These are phyloP conservation scores for Globisporangium alternatum DNA, from an alignment of 352 stramenopile species.

Conservation along the genomic window DNA sequence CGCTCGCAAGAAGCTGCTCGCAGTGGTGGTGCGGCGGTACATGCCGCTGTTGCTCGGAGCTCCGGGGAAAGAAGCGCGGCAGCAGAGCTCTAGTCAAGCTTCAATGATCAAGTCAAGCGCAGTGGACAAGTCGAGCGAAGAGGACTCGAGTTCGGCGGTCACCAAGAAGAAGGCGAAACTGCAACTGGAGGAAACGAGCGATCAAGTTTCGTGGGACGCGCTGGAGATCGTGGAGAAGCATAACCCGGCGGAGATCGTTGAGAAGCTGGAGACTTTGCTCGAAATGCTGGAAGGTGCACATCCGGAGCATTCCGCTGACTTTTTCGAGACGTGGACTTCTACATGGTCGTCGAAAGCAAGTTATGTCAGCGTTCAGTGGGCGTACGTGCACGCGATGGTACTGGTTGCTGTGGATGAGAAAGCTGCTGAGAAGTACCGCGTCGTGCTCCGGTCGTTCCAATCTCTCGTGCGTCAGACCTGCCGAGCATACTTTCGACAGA, in stretches of 20 bases:
- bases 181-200: background rate
- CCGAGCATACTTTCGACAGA: background rate
- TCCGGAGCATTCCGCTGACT: slow-evolving; percentile 17
- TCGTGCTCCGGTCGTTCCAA: slow-evolving; percentile 23
- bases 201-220: slow-evolving; percentile 10
- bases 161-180: background rate
- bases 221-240: slow-evolving; percentile 23
- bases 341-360: slow-evolving; percentile 30
- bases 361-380: slow-evolving; percentile 31
- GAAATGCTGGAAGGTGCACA: slow-evolving; percentile 11
- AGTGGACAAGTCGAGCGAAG: background rate
- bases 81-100: slow-evolving; percentile 14
- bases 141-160: background rate
- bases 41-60: slow-evolving; percentile 54
- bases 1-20: slow-evolving; percentile 28
- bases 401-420: slow-evolving; percentile 8
- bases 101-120: slow-evolving; percentile 15
- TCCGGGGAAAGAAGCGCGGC: slow-evolving; percentile 22
- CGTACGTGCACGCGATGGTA: slow-evolving; percentile 38
- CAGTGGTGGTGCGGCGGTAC: slow-evolving; percentile 35
- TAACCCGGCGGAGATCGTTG: slow-evolving; percentile 19
- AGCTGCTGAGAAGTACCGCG: slow-evolving; percentile 1
- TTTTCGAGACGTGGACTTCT: slow-evolving; percentile 49
- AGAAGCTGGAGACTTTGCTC: slow-evolving; percentile 20
- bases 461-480: slow-evolving; percentile 9